Conservation (phyloP, 2,329 filamentous ascomycete species). For the Ophiostoma angusticollis region DNA sequence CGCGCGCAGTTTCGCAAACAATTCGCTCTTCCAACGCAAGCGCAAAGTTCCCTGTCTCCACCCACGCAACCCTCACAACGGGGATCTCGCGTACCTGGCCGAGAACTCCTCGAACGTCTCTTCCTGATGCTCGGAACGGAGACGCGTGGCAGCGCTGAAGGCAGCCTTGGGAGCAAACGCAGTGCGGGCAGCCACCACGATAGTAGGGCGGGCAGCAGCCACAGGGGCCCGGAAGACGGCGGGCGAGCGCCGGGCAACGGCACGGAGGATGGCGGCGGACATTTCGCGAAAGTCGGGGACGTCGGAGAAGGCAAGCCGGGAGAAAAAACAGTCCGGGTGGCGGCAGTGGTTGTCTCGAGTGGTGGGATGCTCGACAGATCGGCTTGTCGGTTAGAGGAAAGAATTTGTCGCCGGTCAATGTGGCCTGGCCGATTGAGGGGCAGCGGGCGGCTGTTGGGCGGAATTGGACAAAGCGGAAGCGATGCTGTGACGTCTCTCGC, state of each 20-base stretch:
- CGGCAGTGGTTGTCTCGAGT: background rate
- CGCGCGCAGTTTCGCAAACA: no score
- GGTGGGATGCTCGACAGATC: no score
- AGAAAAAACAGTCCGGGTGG: background rate
- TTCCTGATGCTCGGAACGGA: conserved; percentile 59
- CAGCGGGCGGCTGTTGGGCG: conserved; percentile 1
- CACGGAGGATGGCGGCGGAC: conserved; percentile 55
- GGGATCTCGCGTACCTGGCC: conserved; percentile 63
- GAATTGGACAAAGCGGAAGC: background rate
- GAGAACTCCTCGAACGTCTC: conserved; percentile 99
- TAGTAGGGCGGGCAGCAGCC: conserved; percentile 32
- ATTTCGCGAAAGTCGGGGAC: conserved; percentile 14
- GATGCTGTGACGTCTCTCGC: background rate
- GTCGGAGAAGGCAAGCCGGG: conserved; percentile 5
- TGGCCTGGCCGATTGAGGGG: conserved; percentile 7
- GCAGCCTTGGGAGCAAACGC: conserved; percentile 36
- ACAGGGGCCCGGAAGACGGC: conserved; percentile 49
- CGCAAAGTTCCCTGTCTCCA: background rate
- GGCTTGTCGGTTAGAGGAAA: conserved; percentile 7
- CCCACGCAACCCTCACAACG: background rate
- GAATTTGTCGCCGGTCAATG: conserved; percentile 4
- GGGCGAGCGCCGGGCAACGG: conserved; percentile 54
- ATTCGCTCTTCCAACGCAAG: background rate
- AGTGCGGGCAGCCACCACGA: conserved; percentile 41
- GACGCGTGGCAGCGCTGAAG: conserved; percentile 51